Evolutionary conservation across 2,329 filamentous ascomycete species (phyloP), one percentile per base, ranked within the genome.

Genomic region (Fusarium succisae): DNA sequence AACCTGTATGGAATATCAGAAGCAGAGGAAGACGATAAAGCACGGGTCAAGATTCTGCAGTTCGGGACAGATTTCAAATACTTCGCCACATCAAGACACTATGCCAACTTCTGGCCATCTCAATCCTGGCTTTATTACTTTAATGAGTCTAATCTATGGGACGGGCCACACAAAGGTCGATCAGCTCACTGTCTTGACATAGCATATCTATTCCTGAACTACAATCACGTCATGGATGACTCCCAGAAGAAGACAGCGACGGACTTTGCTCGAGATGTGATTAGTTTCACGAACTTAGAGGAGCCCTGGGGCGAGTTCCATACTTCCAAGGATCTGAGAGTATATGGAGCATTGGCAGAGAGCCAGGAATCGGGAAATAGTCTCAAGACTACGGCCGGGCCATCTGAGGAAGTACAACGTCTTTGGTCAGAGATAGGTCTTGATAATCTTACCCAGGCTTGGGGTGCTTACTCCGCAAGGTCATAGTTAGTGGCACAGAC

Each of bases 341-440:
- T n/a, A 30, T 48, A 48, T 48, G 45, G 28, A 30, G 4, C 1
- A 12, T 1, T 0, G 4, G 5, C 1, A n/a, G 26, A 12, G 14
- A 30, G 20, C 3, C 9, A n/a, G 0, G 9, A 0, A 8, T 17
- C 20, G 4, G 20, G 4, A 17, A 1, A 6, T n/a, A 3, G 3
- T 12, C 20, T 48, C 3, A 12, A 30, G 4, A 30, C 10, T 12
- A 8, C 4, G 4, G 0, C 26, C 5, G 14, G 20, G 26, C 45
- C 26, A 17, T 61, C 61, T 28, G 4, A 17, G 5, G 43, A 50
- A 4, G 1, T 61, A 0, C 37, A 50, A 7, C 6, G 1, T 12
- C 37, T 62, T 10, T 63, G 55, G 55, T 6, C 4, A 12, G 13
- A 30, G 7, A 43, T 63, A 17, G 43, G 61, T 14, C n/a, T 61